Evolutionary conservation across 1,284 basidiomycete genomes (phyloP).

Genomic region (Ustilago loliicola): DNA sequence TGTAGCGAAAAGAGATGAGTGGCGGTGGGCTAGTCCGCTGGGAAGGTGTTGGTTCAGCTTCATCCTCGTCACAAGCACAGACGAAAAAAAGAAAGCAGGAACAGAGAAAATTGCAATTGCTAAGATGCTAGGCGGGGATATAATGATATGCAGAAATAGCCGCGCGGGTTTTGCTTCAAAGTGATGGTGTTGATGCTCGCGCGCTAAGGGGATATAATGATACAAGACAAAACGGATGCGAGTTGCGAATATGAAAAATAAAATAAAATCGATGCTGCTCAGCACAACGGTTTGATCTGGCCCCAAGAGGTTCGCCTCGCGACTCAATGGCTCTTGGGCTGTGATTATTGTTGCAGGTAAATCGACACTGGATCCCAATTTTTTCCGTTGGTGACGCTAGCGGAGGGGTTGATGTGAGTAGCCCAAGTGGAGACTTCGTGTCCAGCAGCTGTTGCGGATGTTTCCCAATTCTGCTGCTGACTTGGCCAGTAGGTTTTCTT

Average conservation of each 20-base stretch:
- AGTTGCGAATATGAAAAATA: too few species aligned
- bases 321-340: too few species aligned
- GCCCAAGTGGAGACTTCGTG: neutral
- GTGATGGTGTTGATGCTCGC: neutral
- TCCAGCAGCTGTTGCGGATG: neutral
- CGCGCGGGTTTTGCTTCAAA: neutral
- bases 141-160: neutral
- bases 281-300: too few species aligned
- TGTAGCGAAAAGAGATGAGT: too few species aligned
- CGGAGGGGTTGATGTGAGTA: neutral
- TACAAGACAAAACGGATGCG: conserved; percentile 2
- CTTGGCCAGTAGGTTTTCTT: too few species aligned
- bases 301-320: too few species aligned
- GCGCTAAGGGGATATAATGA: conserved; percentile 9
- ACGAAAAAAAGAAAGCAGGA: neutral
- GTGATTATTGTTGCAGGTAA: neutral
- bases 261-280: too few species aligned
- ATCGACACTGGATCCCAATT: neutral
- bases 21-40: too few species aligned
- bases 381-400: neutral
- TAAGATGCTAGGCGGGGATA: neutral
- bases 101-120: neutral
- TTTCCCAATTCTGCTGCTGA: neutral
- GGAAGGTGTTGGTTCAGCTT: too few species aligned
- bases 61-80: neutral